These are phyloP conservation scores for Salix dunnii DNA, from an alignment of 345 rosid genomes.

Conservation along the genomic window DNA sequence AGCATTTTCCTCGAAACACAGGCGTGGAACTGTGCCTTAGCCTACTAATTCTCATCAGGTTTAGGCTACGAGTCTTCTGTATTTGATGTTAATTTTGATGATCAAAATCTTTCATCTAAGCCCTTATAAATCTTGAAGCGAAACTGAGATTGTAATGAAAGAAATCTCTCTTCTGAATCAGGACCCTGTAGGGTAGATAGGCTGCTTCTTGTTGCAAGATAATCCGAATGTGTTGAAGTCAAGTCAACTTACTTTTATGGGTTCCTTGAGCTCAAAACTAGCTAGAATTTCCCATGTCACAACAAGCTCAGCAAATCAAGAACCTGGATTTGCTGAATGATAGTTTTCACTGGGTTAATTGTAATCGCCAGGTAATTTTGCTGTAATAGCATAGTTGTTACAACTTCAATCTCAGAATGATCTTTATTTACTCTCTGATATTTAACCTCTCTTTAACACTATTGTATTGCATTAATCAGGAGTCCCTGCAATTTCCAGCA, in stretches of 20 bases:
- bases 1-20: slow-evolving; percentile 12
- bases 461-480: too few relatives aligned
- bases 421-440: not conserved
- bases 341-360: too few relatives aligned
- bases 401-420: not conserved
- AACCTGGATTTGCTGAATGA: too few relatives aligned
- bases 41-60: slow-evolving; percentile 13
- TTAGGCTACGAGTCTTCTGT: not conserved
- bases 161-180: not conserved
- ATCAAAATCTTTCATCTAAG: not conserved
- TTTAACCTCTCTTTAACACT: too few relatives aligned
- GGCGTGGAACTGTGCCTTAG: not conserved
- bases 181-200: not conserved
- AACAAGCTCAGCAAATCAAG: too few relatives aligned
- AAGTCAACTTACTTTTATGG: slow-evolving; percentile 4
- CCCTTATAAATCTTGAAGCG: not conserved
- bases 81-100: too few relatives aligned
- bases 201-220: slow-evolving; percentile 13
- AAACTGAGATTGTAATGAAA: too few relatives aligned
- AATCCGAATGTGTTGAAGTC: slow-evolving; percentile 2
- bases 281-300: not conserved
- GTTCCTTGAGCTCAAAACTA: not conserved
- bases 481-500: not conserved
- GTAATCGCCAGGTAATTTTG: not conserved
- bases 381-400: not conserved